Conservation (phyloP, 2,329 filamentous ascomycete genomes). For the Ophiognomonia clavigignenti-juglandacearum region DNA sequence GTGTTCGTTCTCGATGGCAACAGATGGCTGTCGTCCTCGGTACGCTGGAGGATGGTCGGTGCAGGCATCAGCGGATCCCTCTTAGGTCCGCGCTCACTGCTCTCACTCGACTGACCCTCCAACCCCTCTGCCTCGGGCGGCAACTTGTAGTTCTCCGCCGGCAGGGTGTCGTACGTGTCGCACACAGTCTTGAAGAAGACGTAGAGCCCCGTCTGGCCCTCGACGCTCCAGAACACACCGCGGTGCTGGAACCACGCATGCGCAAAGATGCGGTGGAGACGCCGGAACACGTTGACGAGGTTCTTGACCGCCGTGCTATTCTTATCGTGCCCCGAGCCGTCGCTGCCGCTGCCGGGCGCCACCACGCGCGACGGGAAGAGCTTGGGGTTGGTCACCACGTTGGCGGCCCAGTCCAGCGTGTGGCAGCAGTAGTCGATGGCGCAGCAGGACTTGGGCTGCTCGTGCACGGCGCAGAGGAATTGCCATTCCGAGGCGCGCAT, state of each 20-base stretch:
- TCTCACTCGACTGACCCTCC: slow-evolving; percentile 35
- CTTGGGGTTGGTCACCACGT: slow-evolving; percentile 89
- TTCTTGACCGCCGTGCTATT: slow-evolving; percentile 70
- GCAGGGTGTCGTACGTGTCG: slow-evolving; percentile 83
- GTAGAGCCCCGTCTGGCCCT: slow-evolving; percentile 86
- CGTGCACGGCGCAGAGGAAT: slow-evolving; percentile 95
- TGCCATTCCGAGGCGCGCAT: slow-evolving; percentile 99
- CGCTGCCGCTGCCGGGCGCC: slow-evolving; percentile 49
- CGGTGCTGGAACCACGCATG: slow-evolving; percentile 99
- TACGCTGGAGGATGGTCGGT: slow-evolving; percentile 14
- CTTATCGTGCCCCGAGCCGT: slow-evolving; percentile 58
- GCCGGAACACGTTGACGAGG: slow-evolving; percentile 89
- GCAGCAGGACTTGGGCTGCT: slow-evolving; percentile 93
- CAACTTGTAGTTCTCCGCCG: slow-evolving; percentile 92
- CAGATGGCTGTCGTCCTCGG: slow-evolving; percentile 46
- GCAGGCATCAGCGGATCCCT: slow-evolving; percentile 23
- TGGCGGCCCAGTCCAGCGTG: slow-evolving; percentile 95
- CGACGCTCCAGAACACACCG: slow-evolving; percentile 90
- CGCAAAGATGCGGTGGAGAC: slow-evolving; percentile 93
- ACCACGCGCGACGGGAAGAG: slow-evolving; percentile 85
- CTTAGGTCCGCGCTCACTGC: slow-evolving; percentile 11
- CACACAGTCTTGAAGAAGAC: slow-evolving; percentile 97
- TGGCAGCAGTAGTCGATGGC: slow-evolving; percentile 99
- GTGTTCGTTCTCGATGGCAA: slow-evolving; percentile 64
- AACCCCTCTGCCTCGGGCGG: slow-evolving; percentile 88